Percentiles rank a stretch among this genome's conserved stretches.
These are phyloP conservation scores for Candida gorgasii DNA, from an alignment of 805 yeast genomes.

Conservation along the genomic window DNA sequence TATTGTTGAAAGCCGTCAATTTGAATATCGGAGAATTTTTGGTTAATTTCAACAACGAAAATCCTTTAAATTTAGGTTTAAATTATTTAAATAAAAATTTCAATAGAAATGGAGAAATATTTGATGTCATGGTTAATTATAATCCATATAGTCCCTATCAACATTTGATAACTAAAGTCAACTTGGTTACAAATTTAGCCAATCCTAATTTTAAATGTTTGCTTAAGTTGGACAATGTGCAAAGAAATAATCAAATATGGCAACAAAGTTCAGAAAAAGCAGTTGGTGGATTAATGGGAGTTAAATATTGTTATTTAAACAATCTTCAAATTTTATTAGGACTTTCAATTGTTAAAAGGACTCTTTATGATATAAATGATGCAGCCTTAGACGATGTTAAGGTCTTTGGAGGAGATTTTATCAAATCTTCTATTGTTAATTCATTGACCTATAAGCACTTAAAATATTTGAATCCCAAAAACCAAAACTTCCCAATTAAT, in stretches of 20 bases:
- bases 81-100: slow-evolving; percentile 44
- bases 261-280: slow-evolving; percentile 56
- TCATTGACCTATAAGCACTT: slow-evolving; percentile 25
- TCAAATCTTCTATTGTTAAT: slow-evolving; percentile 36
- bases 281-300: slow-evolving; percentile 54
- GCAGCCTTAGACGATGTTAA: slow-evolving; percentile 49
- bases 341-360: slow-evolving; percentile 58
- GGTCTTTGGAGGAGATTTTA: slow-evolving; percentile 33
- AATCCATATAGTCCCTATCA: slow-evolving; percentile 55
- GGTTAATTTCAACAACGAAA: slow-evolving; percentile 39
- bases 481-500: slow-evolving; percentile 41
- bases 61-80: slow-evolving; percentile 36
- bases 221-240: slow-evolving; percentile 24
- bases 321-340: slow-evolving; percentile 46
- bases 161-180: slow-evolving; percentile 46
- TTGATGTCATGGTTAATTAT: slow-evolving; percentile 50
- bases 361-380: slow-evolving; percentile 51
- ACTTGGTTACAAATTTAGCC: slow-evolving; percentile 46
- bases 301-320: slow-evolving; percentile 29
- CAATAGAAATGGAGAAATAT: slow-evolving; percentile 51
- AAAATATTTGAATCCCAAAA: slow-evolving; percentile 20
- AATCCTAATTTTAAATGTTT: slow-evolving; percentile 46
- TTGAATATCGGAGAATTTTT: slow-evolving; percentile 35
- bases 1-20: slow-evolving; percentile 42
- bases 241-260: slow-evolving; percentile 42